These are phyloP conservation scores for Pseudocercospora vitis DNA, from an alignment of 2,329 filamentous ascomycete genomes.

Conservation along the genomic window DNA sequence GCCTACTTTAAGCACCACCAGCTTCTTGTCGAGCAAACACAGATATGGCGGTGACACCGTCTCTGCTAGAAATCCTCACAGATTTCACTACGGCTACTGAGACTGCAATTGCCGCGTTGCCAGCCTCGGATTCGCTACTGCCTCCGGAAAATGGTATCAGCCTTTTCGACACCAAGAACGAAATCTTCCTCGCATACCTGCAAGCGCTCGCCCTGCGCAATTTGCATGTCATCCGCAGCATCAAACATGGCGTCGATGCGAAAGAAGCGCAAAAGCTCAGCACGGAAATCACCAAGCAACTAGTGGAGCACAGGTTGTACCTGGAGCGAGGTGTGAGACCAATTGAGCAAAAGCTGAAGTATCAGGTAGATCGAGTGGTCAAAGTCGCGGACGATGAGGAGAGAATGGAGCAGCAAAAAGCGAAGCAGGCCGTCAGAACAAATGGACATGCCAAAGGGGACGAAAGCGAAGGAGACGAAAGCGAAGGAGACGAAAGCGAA, in stretches of 20 bases:
- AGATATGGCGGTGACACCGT: constrained; percentile 31
- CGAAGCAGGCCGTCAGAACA: constrained; percentile 33
- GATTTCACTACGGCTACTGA: constrained; percentile 62
- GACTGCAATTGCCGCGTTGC: constrained; percentile 53
- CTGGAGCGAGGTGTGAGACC: constrained; percentile 90
- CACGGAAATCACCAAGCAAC: constrained; percentile 74
- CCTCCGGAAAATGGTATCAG: constrained; percentile 87
- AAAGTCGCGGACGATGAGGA: constrained; percentile 78
- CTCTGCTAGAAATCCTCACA: constrained; percentile 43
- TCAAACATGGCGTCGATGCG: constrained; percentile 39
- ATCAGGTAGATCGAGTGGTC: constrained; percentile 93
- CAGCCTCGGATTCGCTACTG: constrained; percentile 62
- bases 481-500: constrained; percentile 39
- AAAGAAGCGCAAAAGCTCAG: constrained; percentile 50
- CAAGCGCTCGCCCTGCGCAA: constrained; percentile 84
- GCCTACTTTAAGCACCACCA: no score
- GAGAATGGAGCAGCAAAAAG: constrained; percentile 43
- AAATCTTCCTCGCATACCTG: constrained; percentile 92
- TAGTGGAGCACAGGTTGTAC: constrained; percentile 89
- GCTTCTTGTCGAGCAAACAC: no score
- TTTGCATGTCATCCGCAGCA: constrained; percentile 39
- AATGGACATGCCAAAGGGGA: constrained; percentile 24
- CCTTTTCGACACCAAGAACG: constrained; percentile 92
- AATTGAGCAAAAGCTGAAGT: constrained; percentile 84
- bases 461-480: constrained; percentile 31